Evolutionary conservation across 2,329 filamentous ascomycete genomes (phyloP).

Genomic region (Fusarium caatingaense): DNA sequence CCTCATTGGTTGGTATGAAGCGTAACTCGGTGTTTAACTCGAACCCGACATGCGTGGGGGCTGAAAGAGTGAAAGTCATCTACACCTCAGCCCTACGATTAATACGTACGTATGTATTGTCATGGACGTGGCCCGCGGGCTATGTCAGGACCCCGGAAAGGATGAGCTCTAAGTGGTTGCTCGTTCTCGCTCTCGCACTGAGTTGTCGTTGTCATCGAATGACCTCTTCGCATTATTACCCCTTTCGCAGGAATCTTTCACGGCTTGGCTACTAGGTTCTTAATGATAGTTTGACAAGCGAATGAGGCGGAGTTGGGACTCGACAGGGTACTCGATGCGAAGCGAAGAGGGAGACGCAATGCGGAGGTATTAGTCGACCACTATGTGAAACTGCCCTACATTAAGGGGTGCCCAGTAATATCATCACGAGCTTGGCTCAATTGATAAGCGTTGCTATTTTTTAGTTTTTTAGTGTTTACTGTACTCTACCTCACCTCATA

Average conservation of each 20-base stretch:
- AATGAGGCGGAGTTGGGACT: conserved; percentile 31
- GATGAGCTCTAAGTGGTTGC: conserved; percentile 21
- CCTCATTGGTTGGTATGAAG: conserved; percentile 30
- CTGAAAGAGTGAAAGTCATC: conserved; percentile 24
- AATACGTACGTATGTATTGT: conserved; percentile 12
- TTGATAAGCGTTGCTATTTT: conserved; percentile 3
- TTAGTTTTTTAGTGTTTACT: not conserved
- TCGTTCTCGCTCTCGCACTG: conserved; percentile 25
- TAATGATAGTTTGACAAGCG: conserved; percentile 19
- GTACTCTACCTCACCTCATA: conserved; percentile 8
- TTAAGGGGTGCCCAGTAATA: conserved; percentile 14
- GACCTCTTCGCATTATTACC: conserved; percentile 8
- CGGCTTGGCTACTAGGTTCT: not conserved
- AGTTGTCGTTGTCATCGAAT: not conserved
- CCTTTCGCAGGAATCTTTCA: not conserved
- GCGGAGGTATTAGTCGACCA: conserved; percentile 25
- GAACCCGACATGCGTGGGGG: conserved; percentile 15
- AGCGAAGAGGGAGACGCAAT: conserved; percentile 24
- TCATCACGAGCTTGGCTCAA: conserved; percentile 11
- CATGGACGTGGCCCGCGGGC: conserved; percentile 20
- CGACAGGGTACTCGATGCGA: conserved; percentile 12
- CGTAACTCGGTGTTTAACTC: conserved; percentile 24
- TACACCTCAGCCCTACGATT: conserved; percentile 40
- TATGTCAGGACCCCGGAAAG: conserved; percentile 3
- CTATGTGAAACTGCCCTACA: conserved; percentile 9